These are phyloP conservation scores for Diophrys sp. DNA, from an alignment of 73 alveolate genomes.

Conservation along the genomic window DNA sequence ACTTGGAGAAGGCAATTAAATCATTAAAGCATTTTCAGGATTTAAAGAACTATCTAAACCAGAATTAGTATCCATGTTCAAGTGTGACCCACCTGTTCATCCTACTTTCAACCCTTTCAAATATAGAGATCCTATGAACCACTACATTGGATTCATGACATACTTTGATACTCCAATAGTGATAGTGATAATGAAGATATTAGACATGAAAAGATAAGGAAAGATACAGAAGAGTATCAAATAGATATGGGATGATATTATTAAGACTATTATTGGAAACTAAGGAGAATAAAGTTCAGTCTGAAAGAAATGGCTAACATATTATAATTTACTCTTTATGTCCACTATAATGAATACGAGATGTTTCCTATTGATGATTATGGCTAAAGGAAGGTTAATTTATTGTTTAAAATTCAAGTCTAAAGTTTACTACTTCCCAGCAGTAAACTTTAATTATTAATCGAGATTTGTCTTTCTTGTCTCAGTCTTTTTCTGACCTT, in stretches of 20 bases:
- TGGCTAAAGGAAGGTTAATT: too few species aligned
- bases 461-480: too few species aligned
- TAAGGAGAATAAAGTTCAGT: slow-evolving; percentile 28
- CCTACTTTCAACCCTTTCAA: neutral
- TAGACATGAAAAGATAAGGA: slow-evolving; percentile 25
- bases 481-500: too few species aligned
- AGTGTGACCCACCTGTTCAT: slow-evolving; percentile 2
- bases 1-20: slow-evolving; percentile 30
- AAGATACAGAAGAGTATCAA: neutral
- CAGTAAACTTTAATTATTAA: too few species aligned
- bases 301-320: too few species aligned
- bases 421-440: too few species aligned
- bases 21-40: slow-evolving; percentile 29
- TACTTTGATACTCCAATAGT: slow-evolving; percentile 30
- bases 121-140: neutral
- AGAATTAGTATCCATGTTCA: slow-evolving; percentile 6
- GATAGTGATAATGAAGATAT: slow-evolving; percentile 16
- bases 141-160: slow-evolving; percentile 5
- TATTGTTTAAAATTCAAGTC: too few species aligned
- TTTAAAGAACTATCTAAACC: neutral
- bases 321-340: too few species aligned
- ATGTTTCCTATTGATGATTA: too few species aligned
- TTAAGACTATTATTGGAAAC: neutral
- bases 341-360: too few species aligned
- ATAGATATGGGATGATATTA: slow-evolving; percentile 26